Evolutionary conservation across 2,329 filamentous ascomycete species (phyloP).

Genomic region (Albifimbria verrucaria): DNA sequence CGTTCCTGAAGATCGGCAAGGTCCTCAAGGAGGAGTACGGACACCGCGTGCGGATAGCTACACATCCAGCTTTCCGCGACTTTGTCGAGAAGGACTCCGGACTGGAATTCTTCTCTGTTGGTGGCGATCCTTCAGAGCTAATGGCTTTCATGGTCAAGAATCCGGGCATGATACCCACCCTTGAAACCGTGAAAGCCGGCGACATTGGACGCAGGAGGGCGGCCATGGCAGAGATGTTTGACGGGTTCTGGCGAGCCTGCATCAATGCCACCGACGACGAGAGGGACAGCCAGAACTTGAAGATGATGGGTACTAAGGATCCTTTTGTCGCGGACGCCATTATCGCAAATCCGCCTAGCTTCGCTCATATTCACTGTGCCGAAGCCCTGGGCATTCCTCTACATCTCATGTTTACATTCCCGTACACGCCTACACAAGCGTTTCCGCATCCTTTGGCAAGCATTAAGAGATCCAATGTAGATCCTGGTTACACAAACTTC

Average conservation of each 20-base stretch:
- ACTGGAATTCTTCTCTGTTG: constrained; percentile 77
- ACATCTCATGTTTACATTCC: constrained; percentile 87
- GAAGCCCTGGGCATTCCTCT: constrained; percentile 74
- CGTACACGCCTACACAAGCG: constrained; percentile 70
- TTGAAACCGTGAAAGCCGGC: constrained; percentile 69
- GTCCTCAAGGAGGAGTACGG: constrained; percentile 68
- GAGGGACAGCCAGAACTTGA: constrained; percentile 55
- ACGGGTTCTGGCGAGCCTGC: constrained; percentile 78
- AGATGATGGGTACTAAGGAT: constrained; percentile 60
- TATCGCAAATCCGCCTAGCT: constrained; percentile 78
- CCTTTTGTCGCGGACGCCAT: constrained; percentile 74
- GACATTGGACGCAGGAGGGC: constrained; percentile 66
- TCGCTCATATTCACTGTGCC: constrained; percentile 76
- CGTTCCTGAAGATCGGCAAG: constrained; percentile 73
- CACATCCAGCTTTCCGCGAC: constrained; percentile 72
- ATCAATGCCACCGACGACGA: constrained; percentile 67
- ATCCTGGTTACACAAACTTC: constrained; percentile 72
- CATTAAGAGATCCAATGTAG: constrained; percentile 69
- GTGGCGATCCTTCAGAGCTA: constrained; percentile 74
- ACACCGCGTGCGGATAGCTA: constrained; percentile 74
- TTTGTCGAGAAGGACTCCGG: constrained; percentile 71
- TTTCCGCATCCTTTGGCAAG: constrained; percentile 78
- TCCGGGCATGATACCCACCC: constrained; percentile 69
- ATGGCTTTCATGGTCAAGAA: constrained; percentile 93
- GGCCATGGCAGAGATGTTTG: constrained; percentile 78